phyloP scores from a whole-genome alignment of 2,329 filamentous ascomycete species.

The Apiospora phragmitis region DNA sequence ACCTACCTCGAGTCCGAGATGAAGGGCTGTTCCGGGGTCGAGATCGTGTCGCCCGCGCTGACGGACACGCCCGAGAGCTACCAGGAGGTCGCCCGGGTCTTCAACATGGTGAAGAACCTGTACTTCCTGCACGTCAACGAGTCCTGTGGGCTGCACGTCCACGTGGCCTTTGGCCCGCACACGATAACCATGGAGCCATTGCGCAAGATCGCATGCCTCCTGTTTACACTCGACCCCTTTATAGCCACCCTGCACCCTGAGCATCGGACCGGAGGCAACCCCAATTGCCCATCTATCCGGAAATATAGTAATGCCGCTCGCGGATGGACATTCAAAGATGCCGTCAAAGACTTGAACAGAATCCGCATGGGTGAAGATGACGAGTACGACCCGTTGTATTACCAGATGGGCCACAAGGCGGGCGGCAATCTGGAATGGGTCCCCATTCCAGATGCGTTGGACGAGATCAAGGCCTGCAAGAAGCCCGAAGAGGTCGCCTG shows the following conservation, averaged over 20 bases:
- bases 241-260: slow-evolving; percentile 18
- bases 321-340: neutral
- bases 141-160: slow-evolving; percentile 23
- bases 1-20: neutral
- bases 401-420: neutral
- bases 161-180: slow-evolving; percentile 20
- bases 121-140: slow-evolving; percentile 18
- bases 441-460: neutral
- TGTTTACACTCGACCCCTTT: slow-evolving; percentile 22
- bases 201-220: slow-evolving; percentile 17
- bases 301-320: neutral
- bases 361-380: neutral
- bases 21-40: neutral
- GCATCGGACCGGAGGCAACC: neutral
- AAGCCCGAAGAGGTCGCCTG: neutral
- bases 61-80: slow-evolving; percentile 12
- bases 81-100: slow-evolving; percentile 12
- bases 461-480: neutral
- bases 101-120: slow-evolving; percentile 10
- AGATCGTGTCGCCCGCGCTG: neutral
- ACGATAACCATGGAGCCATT: slow-evolving; percentile 18
- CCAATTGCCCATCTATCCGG: neutral
- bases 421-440: neutral
- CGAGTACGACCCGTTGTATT: neutral
- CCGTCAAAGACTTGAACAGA: neutral